Percentiles rank a stretch among this genome's conserved stretches.
phyloP scores from a whole-genome alignment of 2,329 filamentous ascomycete species.

The Fusarium fracticaudum region DNA sequence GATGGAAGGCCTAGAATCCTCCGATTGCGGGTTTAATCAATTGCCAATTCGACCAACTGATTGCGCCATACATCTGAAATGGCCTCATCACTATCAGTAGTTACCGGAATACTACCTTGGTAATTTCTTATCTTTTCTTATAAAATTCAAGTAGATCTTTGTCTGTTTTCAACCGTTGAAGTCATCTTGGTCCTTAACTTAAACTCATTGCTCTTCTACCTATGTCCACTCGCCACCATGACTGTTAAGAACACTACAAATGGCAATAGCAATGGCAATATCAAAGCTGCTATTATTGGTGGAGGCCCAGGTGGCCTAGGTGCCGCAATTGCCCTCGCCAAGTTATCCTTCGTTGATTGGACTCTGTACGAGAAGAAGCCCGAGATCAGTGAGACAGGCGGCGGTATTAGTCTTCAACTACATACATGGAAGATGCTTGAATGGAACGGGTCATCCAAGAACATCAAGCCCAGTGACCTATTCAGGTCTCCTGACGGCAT shows the following conservation, averaged over 20 bases:
- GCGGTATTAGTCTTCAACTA: constrained; percentile 49
- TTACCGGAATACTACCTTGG: background rate
- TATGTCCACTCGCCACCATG: constrained; percentile 6
- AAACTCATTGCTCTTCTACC: background rate
- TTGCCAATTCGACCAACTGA: constrained; percentile 31
- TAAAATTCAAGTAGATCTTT: background rate
- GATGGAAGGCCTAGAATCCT: background rate
- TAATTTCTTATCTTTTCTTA: background rate
- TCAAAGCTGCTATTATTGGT: constrained; percentile 42
- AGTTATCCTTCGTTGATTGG: constrained; percentile 45
- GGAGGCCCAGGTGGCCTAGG: constrained; percentile 44
- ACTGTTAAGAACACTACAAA: constrained; percentile 31
- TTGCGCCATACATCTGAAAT: constrained; percentile 38
- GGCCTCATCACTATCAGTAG: constrained; percentile 9
- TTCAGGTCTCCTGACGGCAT: constrained; percentile 42
- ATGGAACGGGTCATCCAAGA: constrained; percentile 45
- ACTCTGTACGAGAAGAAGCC: constrained; percentile 49
- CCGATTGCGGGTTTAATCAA: constrained; percentile 1
- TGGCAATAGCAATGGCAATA: background rate
- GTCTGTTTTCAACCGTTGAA: background rate
- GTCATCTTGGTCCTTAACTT: background rate
- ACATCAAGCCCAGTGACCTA: constrained; percentile 44
- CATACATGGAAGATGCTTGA: constrained; percentile 50
- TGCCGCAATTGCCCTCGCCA: constrained; percentile 47
- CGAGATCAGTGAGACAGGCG: constrained; percentile 50